Evolutionary conservation across 805 yeast species (phyloP).

Genomic region (Candida rishiriensis): DNA sequence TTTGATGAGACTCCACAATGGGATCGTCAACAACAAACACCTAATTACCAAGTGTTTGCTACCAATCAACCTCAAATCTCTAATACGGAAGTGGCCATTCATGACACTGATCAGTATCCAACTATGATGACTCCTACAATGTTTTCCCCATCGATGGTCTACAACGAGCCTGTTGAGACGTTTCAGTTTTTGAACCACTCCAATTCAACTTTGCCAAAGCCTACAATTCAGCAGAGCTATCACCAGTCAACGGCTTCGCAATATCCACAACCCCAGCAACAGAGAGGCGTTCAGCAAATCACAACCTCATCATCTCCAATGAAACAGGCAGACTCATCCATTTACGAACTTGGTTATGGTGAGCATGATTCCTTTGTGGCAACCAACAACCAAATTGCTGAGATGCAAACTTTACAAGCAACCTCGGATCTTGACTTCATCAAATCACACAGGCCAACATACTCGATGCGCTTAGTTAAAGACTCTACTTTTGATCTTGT

Average conservation of each 20-base stretch:
- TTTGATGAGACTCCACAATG: background rate
- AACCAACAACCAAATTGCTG: background rate
- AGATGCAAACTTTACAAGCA: background rate
- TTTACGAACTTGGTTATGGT: constrained; percentile 28
- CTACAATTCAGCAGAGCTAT: too few species aligned
- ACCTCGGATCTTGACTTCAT: background rate
- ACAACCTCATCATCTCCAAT: constrained; percentile 7
- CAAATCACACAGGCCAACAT: constrained; percentile 10
- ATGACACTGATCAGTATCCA: constrained; percentile 1
- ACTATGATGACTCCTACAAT: constrained; percentile 25
- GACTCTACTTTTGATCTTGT: constrained; percentile 15
- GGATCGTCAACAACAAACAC: background rate
- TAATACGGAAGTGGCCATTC: constrained; percentile 1
- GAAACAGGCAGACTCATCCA: background rate
- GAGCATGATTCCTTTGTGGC: constrained; percentile 15
- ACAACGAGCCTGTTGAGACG: constrained; percentile 19
- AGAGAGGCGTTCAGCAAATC: background rate
- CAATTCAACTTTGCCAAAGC: too few species aligned
- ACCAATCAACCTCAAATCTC: constrained; percentile 1
- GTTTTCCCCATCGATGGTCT: constrained; percentile 27
- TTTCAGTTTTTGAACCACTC: constrained; percentile 3
- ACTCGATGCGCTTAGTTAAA: constrained; percentile 23
- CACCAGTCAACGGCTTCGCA: too few species aligned
- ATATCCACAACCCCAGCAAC: too few species aligned
- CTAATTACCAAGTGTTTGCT: background rate